These are phyloP conservation scores for Corniculantispora saksenae DNA, from an alignment of 2,329 filamentous ascomycete genomes.

Conservation along the genomic window DNA sequence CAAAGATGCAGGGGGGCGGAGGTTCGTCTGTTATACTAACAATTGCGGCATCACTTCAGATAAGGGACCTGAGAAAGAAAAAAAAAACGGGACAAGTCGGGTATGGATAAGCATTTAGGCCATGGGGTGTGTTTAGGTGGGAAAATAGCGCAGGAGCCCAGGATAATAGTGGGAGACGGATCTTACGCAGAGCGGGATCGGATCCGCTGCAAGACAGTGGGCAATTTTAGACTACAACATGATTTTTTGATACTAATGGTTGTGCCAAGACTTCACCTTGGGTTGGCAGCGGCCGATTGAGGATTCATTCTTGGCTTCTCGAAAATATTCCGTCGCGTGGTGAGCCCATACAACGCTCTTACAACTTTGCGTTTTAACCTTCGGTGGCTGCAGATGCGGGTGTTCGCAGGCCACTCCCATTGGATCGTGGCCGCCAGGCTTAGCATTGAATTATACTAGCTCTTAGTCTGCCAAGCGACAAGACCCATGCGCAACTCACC, in stretches of 20 bases:
- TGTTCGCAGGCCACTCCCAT: neutral
- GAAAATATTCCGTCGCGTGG: neutral
- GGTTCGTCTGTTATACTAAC: conserved; percentile 12
- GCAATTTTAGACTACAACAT: neutral
- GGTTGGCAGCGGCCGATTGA: too few relatives aligned
- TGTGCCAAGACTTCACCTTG: neutral
- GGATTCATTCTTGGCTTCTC: neutral
- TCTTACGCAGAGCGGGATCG: conserved; percentile 17
- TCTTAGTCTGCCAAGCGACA: conserved; percentile 18
- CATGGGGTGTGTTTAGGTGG: conserved; percentile 6
- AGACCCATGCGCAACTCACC: conserved; percentile 8
- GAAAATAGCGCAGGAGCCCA: conserved; percentile 13
- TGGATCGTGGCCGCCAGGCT: conserved; percentile 1
- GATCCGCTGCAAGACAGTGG: conserved; percentile 14
- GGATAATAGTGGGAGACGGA: conserved; percentile 18
- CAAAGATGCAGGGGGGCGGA: neutral
- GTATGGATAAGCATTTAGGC: conserved; percentile 16
- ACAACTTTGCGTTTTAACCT: neutral
- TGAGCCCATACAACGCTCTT: neutral
- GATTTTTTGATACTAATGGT: neutral
- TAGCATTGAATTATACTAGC: conserved; percentile 11
- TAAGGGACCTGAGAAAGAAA: neutral
- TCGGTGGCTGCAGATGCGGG: conserved; percentile 4
- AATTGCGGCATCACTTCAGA: neutral
- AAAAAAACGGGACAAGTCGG: conserved; percentile 15